Percentiles rank a stretch among this genome's conserved stretches.
These are phyloP conservation scores for Cucurbita ficifolia DNA, from an alignment of 306 rosid genomes.

Conservation along the genomic window DNA sequence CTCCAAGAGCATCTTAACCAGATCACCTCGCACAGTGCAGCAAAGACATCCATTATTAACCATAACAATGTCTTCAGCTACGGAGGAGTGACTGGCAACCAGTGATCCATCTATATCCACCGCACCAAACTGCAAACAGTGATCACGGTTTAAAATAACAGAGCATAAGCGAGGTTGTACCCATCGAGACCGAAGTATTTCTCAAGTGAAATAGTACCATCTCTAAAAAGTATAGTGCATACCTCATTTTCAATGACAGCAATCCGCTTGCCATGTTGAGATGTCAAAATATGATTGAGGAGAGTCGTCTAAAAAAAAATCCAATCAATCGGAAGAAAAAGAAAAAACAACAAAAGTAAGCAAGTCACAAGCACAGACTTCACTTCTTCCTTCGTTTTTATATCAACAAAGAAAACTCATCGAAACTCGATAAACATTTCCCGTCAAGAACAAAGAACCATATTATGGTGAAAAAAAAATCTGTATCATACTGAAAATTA, in stretches of 20 bases:
- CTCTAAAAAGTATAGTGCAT: background rate
- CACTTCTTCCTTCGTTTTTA: background rate
- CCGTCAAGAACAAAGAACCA: background rate
- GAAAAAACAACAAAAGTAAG: background rate
- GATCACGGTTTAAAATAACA: background rate
- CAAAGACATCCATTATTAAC: constrained; percentile 89
- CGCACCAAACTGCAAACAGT: constrained; percentile 73
- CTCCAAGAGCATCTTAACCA: constrained; percentile 77
- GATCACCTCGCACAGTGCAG: constrained; percentile 87
- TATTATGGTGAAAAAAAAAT: too few species aligned
- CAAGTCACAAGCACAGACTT: background rate
- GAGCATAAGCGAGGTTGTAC: background rate
- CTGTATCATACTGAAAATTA: background rate
- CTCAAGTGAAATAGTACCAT: background rate
- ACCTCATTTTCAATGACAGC: constrained; percentile 97
- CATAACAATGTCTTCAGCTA: constrained; percentile 67
- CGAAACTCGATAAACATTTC: background rate
- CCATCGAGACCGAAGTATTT: background rate
- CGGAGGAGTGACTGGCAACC: constrained; percentile 81
- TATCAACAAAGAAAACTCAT: background rate
- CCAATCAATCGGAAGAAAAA: background rate
- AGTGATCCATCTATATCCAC: constrained; percentile 89
- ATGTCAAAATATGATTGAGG: constrained; percentile 72
- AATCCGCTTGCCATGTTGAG: constrained; percentile 83
- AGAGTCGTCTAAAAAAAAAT: constrained; percentile 51